Conservation (phyloP, 805 yeast genomes). For the Ogataea parapolymorpha region DNA sequence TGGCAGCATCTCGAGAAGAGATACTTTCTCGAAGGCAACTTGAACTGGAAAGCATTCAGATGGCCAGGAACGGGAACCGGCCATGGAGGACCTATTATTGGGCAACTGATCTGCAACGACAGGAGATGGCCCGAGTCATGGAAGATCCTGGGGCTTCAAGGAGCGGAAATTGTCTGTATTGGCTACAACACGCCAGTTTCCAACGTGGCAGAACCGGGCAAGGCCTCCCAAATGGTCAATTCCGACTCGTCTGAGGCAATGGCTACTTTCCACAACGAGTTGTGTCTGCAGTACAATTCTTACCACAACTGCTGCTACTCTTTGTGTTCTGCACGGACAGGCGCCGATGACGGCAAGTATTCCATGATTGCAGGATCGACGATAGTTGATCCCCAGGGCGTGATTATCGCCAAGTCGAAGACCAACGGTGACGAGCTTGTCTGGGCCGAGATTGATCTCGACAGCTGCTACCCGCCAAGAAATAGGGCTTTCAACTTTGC, state of each 20-base stretch:
- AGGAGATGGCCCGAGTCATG: constrained; percentile 41
- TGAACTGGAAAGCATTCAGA: constrained; percentile 36
- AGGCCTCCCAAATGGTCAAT: constrained; percentile 19
- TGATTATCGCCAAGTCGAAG: constrained; percentile 34
- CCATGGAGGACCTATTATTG: constrained; percentile 31
- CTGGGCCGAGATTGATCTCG: constrained; percentile 35
- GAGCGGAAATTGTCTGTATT: constrained; percentile 34
- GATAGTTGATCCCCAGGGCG: constrained; percentile 37
- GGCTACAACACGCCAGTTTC: constrained; percentile 38
- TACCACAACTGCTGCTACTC: constrained; percentile 35
- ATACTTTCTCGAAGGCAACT: constrained; percentile 36
- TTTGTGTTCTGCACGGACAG: constrained; percentile 35
- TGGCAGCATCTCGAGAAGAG: constrained; percentile 39
- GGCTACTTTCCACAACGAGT: constrained; percentile 33
- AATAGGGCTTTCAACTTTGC: constrained; percentile 35
- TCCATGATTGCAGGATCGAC: constrained; percentile 36
- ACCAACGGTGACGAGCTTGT: constrained; percentile 36
- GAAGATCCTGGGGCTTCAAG: constrained; percentile 37
- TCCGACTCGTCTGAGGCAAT: constrained; percentile 25
- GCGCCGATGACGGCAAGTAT: constrained; percentile 34
- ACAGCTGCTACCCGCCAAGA: constrained; percentile 33
- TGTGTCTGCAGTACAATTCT: constrained; percentile 34
- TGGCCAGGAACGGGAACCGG: constrained; percentile 34
- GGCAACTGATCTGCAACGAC: constrained; percentile 38
- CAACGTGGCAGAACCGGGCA: constrained; percentile 28